Conservation (phyloP, 768 basidiomycete species). For the Tubosaeta sp. region DNA sequence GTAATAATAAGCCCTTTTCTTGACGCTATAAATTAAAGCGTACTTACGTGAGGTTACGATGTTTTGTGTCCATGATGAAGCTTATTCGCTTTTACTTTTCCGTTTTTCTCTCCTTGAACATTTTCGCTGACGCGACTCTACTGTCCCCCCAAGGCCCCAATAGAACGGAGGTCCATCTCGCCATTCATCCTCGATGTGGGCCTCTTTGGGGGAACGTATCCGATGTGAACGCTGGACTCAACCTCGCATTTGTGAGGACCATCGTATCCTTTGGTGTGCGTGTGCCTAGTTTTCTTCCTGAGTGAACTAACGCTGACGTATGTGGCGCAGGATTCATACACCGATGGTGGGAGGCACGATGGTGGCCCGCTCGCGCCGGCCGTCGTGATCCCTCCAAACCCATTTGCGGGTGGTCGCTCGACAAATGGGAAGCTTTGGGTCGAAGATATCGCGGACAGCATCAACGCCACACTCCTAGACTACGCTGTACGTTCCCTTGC, state of each 20-base stretch:
- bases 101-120: neutral
- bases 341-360: slow-evolving; percentile 45
- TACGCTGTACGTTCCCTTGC: slow-evolving; percentile 40
- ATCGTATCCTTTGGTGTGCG: slow-evolving; percentile 51
- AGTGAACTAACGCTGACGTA: neutral
- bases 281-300: neutral
- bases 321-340: slow-evolving; percentile 42
- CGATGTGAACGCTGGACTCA: slow-evolving; percentile 48
- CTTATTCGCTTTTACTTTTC: neutral
- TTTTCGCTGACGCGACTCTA: slow-evolving; percentile 8
- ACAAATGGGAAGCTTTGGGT: slow-evolving; percentile 52
- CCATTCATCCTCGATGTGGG: slow-evolving; percentile 44
- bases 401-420: slow-evolving; percentile 46
- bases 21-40: neutral
- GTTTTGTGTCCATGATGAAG: neutral
- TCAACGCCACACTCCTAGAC: slow-evolving; percentile 42
- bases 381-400: slow-evolving; percentile 38
- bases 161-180: slow-evolving; percentile 35
- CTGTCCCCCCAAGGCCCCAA: slow-evolving; percentile 11
- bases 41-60: neutral
- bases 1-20: neutral
- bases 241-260: slow-evolving; percentile 35
- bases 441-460: slow-evolving; percentile 39
- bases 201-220: slow-evolving; percentile 35
- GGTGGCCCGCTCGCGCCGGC: slow-evolving; percentile 41